These are phyloP conservation scores for Senecio squalidus DNA, from an alignment of 140 eudicot genomes.

Conservation along the genomic window DNA sequence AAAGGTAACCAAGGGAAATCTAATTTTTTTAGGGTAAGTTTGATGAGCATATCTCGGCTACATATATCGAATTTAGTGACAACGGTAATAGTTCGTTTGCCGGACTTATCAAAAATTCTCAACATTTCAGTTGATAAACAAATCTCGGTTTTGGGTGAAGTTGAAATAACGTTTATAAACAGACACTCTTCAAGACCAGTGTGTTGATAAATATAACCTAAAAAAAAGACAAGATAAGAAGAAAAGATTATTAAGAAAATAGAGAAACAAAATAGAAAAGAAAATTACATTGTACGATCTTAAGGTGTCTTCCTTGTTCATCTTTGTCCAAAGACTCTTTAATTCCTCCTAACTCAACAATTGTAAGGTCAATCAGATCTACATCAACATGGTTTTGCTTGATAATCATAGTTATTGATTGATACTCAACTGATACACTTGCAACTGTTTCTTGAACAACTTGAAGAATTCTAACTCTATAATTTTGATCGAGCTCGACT, in stretches of 20 bases:
- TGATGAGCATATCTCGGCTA: too few relatives aligned
- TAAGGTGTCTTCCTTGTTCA: neutral
- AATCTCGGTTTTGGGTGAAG: neutral
- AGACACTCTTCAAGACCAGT: neutral
- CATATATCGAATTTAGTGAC: neutral
- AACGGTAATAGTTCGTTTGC: neutral
- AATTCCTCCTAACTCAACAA: too few relatives aligned
- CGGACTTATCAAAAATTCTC: neutral
- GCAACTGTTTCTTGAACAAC: too few relatives aligned
- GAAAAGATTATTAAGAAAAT: too few relatives aligned
- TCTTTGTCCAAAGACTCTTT: neutral
- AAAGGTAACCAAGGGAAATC: neutral
- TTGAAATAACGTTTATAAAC: neutral
- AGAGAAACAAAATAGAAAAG: neutral
- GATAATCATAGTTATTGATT: too few relatives aligned
- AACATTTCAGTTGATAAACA: neutral
- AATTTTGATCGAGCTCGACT: too few relatives aligned
- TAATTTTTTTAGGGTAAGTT: too few relatives aligned
- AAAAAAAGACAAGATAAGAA: too few relatives aligned
- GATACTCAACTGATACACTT: too few relatives aligned
- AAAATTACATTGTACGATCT: neutral
- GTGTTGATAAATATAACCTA: neutral
- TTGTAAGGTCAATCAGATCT: too few relatives aligned
- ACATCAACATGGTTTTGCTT: too few relatives aligned
- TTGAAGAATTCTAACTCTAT: too few relatives aligned